Conservation (phyloP, 495 filamentous ascomycete genomes). For the Chaetomidium leptoderma region DNA sequence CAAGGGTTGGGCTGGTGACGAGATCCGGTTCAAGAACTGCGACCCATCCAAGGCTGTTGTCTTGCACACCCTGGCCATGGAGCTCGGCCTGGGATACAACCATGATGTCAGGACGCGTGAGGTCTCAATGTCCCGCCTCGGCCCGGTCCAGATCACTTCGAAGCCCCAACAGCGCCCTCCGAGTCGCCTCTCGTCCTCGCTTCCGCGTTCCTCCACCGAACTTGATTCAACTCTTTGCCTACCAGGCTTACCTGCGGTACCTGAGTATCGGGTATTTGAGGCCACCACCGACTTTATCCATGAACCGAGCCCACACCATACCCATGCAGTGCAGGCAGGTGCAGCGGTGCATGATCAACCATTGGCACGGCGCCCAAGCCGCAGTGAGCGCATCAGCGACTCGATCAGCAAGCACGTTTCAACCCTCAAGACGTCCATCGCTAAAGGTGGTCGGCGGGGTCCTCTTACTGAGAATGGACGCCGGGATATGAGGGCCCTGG, state of each 20-base stretch:
- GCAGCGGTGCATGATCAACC: neutral
- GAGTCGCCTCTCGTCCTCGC: conserved; percentile 7
- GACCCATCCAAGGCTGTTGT: conserved; percentile 27
- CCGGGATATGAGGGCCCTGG: conserved; percentile 28
- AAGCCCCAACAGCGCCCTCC: neutral
- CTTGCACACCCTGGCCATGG: conserved; percentile 26
- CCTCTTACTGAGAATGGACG: conserved; percentile 28
- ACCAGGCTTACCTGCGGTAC: conserved; percentile 10
- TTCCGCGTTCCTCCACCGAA: conserved; percentile 19
- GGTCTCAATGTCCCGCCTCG: conserved; percentile 25
- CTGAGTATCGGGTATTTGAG: neutral
- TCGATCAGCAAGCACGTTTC: conserved; percentile 34
- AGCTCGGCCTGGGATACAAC: conserved; percentile 26
- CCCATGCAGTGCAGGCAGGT: neutral
- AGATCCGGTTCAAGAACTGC: conserved; percentile 31
- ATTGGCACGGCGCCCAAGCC: conserved; percentile 23
- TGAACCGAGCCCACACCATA: neutral
- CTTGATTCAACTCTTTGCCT: conserved; percentile 16
- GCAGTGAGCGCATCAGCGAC: conserved; percentile 27
- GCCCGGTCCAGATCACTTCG: neutral
- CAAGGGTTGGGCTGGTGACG: conserved; percentile 29
- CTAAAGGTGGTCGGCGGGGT: conserved; percentile 29
- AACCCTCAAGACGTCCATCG: conserved; percentile 26
- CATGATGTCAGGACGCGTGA: conserved; percentile 22
- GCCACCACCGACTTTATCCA: neutral